A percentile compares a stretch with the other conserved stretches of the same genome.
Conservation (phyloP, 2,329 filamentous ascomycete species). For the Sarocladiaceae sp. region DNA sequence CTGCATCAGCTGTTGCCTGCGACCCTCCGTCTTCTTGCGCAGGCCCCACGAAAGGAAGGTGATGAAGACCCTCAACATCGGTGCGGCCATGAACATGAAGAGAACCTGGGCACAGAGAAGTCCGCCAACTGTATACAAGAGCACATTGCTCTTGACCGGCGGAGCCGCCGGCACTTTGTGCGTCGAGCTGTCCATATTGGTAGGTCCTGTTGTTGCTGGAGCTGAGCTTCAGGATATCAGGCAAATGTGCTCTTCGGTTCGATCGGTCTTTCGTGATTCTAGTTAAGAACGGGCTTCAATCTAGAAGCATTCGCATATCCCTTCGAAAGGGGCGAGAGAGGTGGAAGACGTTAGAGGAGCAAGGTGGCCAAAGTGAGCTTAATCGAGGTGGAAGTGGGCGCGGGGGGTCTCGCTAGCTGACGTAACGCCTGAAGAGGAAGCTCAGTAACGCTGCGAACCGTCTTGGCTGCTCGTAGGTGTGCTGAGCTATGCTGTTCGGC, state of each 20-base stretch:
- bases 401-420: constrained; percentile 2
- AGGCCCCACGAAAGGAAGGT: constrained; percentile 54
- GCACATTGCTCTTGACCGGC: not conserved
- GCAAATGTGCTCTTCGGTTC: too few species aligned
- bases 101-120: constrained; percentile 4
- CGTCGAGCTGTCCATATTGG: not conserved
- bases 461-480: too few species aligned
- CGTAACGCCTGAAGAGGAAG: constrained; percentile 9
- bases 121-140: not conserved
- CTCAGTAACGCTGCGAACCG: not conserved
- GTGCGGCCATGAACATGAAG: constrained; percentile 25
- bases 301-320: too few species aligned
- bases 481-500: too few species aligned
- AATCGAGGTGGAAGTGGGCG: not conserved
- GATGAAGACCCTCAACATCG: constrained; percentile 17
- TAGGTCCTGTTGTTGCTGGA: too few species aligned
- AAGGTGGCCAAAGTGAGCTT: not conserved
- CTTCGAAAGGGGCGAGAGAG: not conserved
- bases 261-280: too few species aligned
- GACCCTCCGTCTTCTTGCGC: constrained; percentile 58
- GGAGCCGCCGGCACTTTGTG: not conserved
- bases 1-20: constrained; percentile 53
- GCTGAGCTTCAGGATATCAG: too few species aligned
- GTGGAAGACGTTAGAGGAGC: not conserved
- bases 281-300: too few species aligned